Conservation (phyloP, 345 rosid species). For the Hibiscus tridactylites region DNA sequence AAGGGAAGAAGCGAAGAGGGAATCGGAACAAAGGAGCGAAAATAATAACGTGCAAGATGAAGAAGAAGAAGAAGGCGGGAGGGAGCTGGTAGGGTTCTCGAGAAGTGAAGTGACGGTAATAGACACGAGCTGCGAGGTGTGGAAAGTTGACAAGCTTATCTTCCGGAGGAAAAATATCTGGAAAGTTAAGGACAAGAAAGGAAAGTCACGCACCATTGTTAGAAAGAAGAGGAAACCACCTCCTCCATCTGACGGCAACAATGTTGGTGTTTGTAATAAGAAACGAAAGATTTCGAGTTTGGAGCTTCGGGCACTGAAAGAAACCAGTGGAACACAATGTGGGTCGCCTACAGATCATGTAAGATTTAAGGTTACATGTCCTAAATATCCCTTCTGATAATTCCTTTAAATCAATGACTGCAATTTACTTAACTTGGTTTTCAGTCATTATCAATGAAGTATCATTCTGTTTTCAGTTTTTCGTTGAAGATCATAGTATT, state of each 20-base stretch:
- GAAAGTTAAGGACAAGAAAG: slow-evolving; percentile 83
- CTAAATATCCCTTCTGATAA: not conserved
- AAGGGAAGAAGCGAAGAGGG: slow-evolving; percentile 18
- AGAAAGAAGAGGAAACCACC: slow-evolving; percentile 52
- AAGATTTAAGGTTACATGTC: slow-evolving; percentile 16
- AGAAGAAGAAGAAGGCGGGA: slow-evolving; percentile 26
- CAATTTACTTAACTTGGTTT: not conserved
- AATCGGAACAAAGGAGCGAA: slow-evolving; percentile 16
- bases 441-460: not conserved
- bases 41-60: slow-evolving; percentile 18
- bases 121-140: slow-evolving; percentile 65
- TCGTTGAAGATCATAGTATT: not conserved
- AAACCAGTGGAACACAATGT: slow-evolving; percentile 3
- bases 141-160: slow-evolving; percentile 87
- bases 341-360: slow-evolving; percentile 17
- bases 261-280: slow-evolving; percentile 26
- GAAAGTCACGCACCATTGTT: slow-evolving; percentile 37
- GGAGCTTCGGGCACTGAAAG: slow-evolving; percentile 14
- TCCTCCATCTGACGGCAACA: slow-evolving; percentile 17
- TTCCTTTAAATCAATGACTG: not conserved
- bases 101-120: slow-evolving; percentile 93
- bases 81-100: slow-evolving; percentile 64
- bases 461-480: slow-evolving; percentile 1
- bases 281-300: slow-evolving; percentile 35
- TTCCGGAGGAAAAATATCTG: slow-evolving; percentile 66